Evolutionary conservation across 2,329 filamentous ascomycete genomes (phyloP).

Genomic region (Monilinia fructigena): DNA sequence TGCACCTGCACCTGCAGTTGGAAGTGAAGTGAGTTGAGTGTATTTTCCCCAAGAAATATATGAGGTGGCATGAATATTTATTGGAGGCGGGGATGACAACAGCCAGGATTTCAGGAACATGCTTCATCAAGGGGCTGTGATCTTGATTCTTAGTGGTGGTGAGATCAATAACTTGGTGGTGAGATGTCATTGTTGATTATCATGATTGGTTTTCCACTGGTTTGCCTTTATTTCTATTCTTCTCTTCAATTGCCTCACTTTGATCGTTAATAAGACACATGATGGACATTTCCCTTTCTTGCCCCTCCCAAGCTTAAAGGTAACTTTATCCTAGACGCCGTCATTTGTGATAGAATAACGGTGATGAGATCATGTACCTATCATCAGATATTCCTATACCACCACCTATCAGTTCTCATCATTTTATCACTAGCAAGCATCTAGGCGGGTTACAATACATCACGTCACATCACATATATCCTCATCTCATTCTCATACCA

Average conservation of each 20-base stretch:
- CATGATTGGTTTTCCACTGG: not conserved
- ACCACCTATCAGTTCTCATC: no score
- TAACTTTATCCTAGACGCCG: not conserved
- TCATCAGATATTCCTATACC: not conserved
- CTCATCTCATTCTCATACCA: not conserved
- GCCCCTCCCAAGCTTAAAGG: no score
- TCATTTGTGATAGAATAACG: not conserved
- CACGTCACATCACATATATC: no score
- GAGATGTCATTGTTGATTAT: not conserved
- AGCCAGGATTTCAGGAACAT: slow-evolving; percentile 11
- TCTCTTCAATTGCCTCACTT: slow-evolving; percentile 12
- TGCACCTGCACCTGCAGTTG: not conserved
- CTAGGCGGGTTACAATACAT: no score
- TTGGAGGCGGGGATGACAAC: not conserved
- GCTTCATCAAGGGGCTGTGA: not conserved
- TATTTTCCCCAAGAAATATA: not conserved
- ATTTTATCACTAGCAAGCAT: not conserved
- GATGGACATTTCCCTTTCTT: not conserved
- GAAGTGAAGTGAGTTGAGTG: not conserved
- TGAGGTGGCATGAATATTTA: slow-evolving; percentile 8
- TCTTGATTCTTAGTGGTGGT: not conserved
- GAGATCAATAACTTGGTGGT: not conserved
- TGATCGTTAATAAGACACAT: not conserved
- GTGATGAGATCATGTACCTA: not conserved
- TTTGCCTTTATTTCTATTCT: not conserved